Evolutionary conservation across 1,139 yeast species (phyloP).

Genomic region (Meyerozyma guilliermondii): DNA sequence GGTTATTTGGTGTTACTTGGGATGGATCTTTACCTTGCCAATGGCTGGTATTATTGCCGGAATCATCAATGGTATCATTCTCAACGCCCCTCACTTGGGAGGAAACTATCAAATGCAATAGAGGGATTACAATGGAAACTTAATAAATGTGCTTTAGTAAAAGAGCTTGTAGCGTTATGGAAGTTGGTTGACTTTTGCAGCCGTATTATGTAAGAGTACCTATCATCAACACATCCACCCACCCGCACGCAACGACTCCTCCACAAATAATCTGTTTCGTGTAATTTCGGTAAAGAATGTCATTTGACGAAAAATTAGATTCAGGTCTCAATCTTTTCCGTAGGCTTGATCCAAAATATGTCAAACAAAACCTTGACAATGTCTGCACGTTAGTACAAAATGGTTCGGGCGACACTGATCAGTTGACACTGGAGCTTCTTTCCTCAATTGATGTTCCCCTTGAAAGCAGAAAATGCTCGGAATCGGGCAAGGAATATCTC

Average conservation of each 20-base stretch:
- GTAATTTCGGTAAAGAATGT: neutral
- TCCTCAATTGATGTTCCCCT: constrained; percentile 88
- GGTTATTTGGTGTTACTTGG: constrained; percentile 65
- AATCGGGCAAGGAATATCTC: constrained; percentile 63
- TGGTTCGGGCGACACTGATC: constrained; percentile 26
- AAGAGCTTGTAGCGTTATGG: neutral
- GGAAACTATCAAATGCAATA: constrained; percentile 19
- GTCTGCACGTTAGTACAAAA: constrained; percentile 71
- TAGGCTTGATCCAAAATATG: constrained; percentile 74
- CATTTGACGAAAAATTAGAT: constrained; percentile 62
- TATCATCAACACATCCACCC: neutral
- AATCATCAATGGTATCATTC: constrained; percentile 55
- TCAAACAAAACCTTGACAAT: constrained; percentile 56
- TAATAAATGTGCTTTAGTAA: neutral
- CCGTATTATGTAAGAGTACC: neutral
- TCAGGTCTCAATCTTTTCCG: constrained; percentile 85
- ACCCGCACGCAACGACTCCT: neutral
- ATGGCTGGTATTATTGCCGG: constrained; percentile 74
- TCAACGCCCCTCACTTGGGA: constrained; percentile 61
- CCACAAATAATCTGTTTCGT: neutral
- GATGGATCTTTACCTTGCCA: constrained; percentile 74
- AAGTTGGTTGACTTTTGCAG: too few species aligned
- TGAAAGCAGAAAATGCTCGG: constrained; percentile 48
- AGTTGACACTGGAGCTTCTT: constrained; percentile 79
- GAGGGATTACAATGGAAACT: neutral